Evolutionary conservation across 2,329 filamentous ascomycete genomes (phyloP), one percentile per base, ranked within the genome.

Genomic region (Sclerotinia sclerotiorum): DNA sequence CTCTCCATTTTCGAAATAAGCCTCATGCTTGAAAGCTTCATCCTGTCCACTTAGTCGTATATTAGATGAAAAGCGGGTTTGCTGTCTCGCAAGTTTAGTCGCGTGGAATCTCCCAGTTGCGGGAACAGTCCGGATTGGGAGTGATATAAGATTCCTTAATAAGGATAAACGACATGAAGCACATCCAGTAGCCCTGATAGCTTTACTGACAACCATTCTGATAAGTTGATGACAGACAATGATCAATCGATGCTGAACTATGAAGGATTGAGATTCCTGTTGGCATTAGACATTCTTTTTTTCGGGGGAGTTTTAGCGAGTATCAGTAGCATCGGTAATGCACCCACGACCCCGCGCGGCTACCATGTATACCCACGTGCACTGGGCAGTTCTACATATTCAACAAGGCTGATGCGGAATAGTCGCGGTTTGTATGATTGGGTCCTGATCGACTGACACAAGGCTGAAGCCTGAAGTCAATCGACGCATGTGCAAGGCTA

Each of bases 151-250:
- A 56, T 70, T 74, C 55, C 73, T 71, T 17, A 78, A 60, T 27
- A 76, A 51, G 21, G 72, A 73, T 29, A 74, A 63, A 61, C 76
- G 75, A 70, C 77, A 77, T 57, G 72, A 73, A 39, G 74, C 73
- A 70, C 77, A 79, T 54, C 74, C 73, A 55, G 74, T 72, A 32
- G 74, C 73, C 66, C 73, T 72, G 35, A 78, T 68, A 24, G 73
- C 70, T 69, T 72, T 72, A 65, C 72, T 70, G 21, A 75, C 68
- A 54, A 74, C 73, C 74, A 77, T 76, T 15, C 69, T 73, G 44
- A 13, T 8, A 17, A 52, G 51, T 42, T 51, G 60, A 49, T 42
- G 46, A 21, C 48, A 39, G 15, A 15, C 13, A 19, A 27, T 46
- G 15, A 29, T 29, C 8, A 60, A 29, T 42, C 21, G 35, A 24